A percentile compares a stretch with the other conserved stretches of the same genome.
phyloP scores from a whole-genome alignment of 2,329 filamentous ascomycete species.

The Penicillium sp. region DNA sequence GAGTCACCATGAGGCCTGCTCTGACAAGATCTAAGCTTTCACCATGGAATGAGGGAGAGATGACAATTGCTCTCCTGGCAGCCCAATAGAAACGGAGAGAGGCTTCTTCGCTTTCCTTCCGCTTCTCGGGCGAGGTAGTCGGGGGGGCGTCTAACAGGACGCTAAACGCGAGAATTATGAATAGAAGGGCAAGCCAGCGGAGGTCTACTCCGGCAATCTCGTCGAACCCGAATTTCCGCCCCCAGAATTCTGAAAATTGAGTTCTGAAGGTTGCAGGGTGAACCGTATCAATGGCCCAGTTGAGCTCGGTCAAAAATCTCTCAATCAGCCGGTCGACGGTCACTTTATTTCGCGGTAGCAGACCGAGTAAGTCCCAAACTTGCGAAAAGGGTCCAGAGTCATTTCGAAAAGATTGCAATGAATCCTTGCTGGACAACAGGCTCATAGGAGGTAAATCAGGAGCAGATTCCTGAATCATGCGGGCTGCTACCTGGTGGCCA shows the following conservation, averaged over 20 bases:
- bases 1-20: conserved; percentile 39
- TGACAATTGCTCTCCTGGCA: conserved; percentile 39
- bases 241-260: conserved; percentile 42
- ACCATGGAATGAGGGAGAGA: conserved; percentile 43
- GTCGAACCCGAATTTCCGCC: conserved; percentile 40
- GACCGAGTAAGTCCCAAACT: conserved; percentile 43
- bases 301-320: conserved; percentile 38
- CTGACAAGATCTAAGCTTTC: conserved; percentile 43
- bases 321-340: conserved; percentile 38
- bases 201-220: conserved; percentile 42
- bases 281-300: conserved; percentile 38
- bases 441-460: conserved; percentile 24
- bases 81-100: conserved; percentile 45
- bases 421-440: conserved; percentile 20
- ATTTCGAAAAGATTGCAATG: conserved; percentile 23
- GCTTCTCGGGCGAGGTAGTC: conserved; percentile 32
- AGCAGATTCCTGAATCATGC: conserved; percentile 31
- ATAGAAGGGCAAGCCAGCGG: conserved; percentile 43
- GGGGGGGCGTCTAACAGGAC: conserved; percentile 38
- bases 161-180: conserved; percentile 43
- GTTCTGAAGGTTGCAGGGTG: conserved; percentile 34
- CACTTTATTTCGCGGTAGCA: conserved; percentile 38
- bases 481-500: conserved; percentile 33
- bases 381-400: conserved; percentile 35
- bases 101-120: conserved; percentile 38